Conservation (phyloP, 176 grass and related monocot species). For the Cymbopogon citratus region DNA sequence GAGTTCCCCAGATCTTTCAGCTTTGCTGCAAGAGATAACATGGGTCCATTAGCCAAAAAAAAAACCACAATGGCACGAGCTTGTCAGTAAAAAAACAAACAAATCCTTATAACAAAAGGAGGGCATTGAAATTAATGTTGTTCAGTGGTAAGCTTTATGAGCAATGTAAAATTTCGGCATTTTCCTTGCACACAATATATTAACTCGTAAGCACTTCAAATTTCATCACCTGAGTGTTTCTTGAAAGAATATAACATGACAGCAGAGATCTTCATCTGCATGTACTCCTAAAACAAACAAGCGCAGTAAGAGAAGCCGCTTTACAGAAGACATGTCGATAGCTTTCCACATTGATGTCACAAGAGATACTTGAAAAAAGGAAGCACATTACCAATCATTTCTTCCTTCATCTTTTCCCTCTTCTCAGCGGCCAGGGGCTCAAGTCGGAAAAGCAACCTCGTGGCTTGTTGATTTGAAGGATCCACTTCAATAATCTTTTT, state of each 20-base stretch:
- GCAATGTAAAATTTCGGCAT: not conserved
- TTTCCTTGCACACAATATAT: not conserved
- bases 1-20: conserved; percentile 80
- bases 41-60: not conserved
- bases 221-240: too few relatives aligned
- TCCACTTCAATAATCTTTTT: conserved; percentile 76
- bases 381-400: conserved; percentile 75
- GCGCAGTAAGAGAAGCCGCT: not conserved
- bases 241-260: too few relatives aligned
- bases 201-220: too few relatives aligned
- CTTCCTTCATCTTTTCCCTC: conserved; percentile 97
- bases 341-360: not conserved
- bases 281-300: conserved; percentile 2
- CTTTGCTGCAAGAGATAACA: conserved; percentile 48
- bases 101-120: not conserved
- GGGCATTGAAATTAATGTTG: not conserved
- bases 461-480: conserved; percentile 86
- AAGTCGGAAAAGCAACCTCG: conserved; percentile 52
- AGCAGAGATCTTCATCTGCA: too few relatives aligned
- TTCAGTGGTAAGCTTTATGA: not conserved
- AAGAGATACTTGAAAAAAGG: not conserved
- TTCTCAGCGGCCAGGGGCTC: conserved; percentile 89
- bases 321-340: not conserved
- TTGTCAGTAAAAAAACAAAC: not conserved
- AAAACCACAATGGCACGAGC: not conserved